Conservation (phyloP, 805 yeast genomes). For the Schwanniomyces vanrijiae region DNA sequence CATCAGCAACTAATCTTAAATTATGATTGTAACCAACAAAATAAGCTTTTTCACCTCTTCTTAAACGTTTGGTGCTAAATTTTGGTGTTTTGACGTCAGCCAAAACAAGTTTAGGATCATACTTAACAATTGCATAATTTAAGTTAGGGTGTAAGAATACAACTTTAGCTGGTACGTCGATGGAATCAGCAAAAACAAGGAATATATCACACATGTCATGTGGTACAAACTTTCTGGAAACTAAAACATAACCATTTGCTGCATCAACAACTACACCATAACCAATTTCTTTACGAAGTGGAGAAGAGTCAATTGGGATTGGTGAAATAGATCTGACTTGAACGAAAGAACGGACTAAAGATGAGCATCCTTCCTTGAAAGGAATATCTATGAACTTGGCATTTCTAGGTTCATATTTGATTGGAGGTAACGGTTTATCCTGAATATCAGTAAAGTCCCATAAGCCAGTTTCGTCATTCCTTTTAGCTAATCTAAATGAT, state of each 20-base stretch:
- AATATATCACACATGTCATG: slow-evolving; percentile 78
- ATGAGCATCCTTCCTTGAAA: slow-evolving; percentile 49
- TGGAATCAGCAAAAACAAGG: slow-evolving; percentile 82
- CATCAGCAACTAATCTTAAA: slow-evolving; percentile 67
- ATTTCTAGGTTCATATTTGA: slow-evolving; percentile 50
- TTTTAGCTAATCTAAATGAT: slow-evolving; percentile 63
- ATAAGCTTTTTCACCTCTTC: slow-evolving; percentile 73
- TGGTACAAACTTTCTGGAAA: slow-evolving; percentile 76
- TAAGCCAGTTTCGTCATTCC: slow-evolving; percentile 56
- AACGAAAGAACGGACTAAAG: slow-evolving; percentile 67
- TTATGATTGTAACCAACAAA: slow-evolving; percentile 80
- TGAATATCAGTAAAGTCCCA: slow-evolving; percentile 56
- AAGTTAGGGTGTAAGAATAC: slow-evolving; percentile 84
- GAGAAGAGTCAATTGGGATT: slow-evolving; percentile 72
- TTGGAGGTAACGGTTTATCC: slow-evolving; percentile 63
- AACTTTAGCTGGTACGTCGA: slow-evolving; percentile 76
- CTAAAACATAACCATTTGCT: slow-evolving; percentile 72
- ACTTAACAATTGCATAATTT: slow-evolving; percentile 79
- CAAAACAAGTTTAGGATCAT: slow-evolving; percentile 70
- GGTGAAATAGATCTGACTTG: slow-evolving; percentile 66
- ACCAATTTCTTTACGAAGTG: slow-evolving; percentile 58
- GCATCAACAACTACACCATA: slow-evolving; percentile 85
- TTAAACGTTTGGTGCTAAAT: slow-evolving; percentile 54
- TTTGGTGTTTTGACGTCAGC: slow-evolving; percentile 73
- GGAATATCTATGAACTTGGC: slow-evolving; percentile 76